Base-by-base conservation (phyloP, 805 yeast genomes). In the Metschnikowia continentalis region DNA sequence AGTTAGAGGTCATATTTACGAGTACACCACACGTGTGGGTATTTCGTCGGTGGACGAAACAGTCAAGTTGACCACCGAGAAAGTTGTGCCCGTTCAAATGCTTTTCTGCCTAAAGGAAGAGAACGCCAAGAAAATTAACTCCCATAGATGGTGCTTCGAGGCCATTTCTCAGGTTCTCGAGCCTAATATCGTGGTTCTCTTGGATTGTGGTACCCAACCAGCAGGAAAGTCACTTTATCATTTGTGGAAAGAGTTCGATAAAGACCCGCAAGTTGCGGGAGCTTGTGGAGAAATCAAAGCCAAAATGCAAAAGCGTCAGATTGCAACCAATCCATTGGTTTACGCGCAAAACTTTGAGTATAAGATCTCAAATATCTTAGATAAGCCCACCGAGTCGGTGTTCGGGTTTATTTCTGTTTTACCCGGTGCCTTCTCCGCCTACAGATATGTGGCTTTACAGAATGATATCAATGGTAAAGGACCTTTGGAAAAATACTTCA, bases 261-360 rank as follows among this genome's bases (percentile, higher is more conserved):
- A 81, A 54, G 80, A 80, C 61, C 86, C 90, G 1, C 79, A 82
- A 48, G 95, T 92, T 19, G 99, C 96, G 2, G 99, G 99, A 37
- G 96, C 97, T 1, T 92, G 99, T 80, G 99, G 99, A 49, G 98
- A 94, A 65, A 92, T 94, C 69, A 53, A 52, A 26, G 61, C 61
- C 23, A 63, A 77, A 35, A 71, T 92, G 41, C 56, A 84, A 14
- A 69, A 70, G 47, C 61, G 75, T 17, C 77, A 73, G 59, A 73
- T 78, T 55, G 59, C 80, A 53, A 70, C 81, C 37, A 92, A 92
- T 64, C 98, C 99, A 7, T 69, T 92, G 50, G 92, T 92, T 8
- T 97, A 98, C 2, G 95, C 97, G 0, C 98, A 94, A 67, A 92
- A 92, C 68, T 92, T 94, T 67, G 99, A 92, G 66, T 94, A 94